Conservation (phyloP, 164 flowering plant species). For the Liriodendron chinense region DNA sequence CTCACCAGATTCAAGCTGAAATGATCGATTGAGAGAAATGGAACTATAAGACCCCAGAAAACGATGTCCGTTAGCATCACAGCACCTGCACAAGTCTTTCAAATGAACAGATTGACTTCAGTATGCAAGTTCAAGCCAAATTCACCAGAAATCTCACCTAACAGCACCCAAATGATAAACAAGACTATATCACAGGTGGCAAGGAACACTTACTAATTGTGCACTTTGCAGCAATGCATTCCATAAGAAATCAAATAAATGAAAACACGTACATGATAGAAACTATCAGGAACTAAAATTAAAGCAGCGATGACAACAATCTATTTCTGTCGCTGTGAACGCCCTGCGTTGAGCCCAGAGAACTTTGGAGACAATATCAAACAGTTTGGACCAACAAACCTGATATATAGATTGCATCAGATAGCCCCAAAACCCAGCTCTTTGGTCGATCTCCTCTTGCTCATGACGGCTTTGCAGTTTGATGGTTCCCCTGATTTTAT, state of each 20-base stretch:
- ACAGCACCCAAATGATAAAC: background rate
- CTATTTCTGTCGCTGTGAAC: background rate
- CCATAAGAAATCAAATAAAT: too few species aligned
- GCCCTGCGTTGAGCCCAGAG: too few species aligned
- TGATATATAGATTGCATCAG: conserved; percentile 51
- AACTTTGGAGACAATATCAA: too few species aligned
- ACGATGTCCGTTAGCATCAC: conserved; percentile 77
- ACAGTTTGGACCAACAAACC: conserved; percentile 23
- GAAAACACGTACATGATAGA: background rate
- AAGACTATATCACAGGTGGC: background rate
- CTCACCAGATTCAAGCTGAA: conserved; percentile 47
- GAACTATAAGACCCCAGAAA: conserved; percentile 76
- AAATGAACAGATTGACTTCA: conserved; percentile 8
- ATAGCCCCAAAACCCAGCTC: conserved; percentile 57
- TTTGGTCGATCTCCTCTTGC: conserved; percentile 24
- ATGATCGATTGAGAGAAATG: conserved; percentile 41
- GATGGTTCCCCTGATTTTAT: conserved; percentile 17
- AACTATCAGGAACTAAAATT: background rate
- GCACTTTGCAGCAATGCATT: background rate
- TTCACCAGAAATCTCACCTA: background rate
- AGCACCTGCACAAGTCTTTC: conserved; percentile 84
- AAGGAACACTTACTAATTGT: background rate
- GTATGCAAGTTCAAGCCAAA: background rate
- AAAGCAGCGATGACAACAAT: background rate
- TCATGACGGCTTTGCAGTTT: conserved; percentile 34